Percentiles rank a stretch among this genome's conserved stretches.
Conservation (phyloP, 306 rosid genomes). For the Corylus avellana region DNA sequence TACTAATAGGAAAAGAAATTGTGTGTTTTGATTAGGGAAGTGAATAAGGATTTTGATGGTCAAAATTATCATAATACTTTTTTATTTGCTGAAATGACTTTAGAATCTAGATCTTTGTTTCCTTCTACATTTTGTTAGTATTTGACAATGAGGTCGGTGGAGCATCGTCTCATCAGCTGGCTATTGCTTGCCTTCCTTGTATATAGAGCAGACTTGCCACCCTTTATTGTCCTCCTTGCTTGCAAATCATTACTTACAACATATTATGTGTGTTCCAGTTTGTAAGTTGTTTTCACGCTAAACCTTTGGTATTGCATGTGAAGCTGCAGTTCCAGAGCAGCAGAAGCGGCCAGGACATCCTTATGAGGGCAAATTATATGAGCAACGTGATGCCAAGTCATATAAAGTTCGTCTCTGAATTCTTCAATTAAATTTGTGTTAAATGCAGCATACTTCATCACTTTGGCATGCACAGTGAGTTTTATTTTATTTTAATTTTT, state of each 20-base stretch:
- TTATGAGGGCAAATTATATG: constrained; percentile 66
- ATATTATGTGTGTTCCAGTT: neutral
- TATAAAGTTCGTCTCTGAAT: constrained; percentile 64
- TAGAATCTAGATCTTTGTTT: neutral
- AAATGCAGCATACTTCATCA: constrained; percentile 5
- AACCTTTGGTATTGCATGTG: constrained; percentile 30
- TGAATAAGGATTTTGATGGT: neutral
- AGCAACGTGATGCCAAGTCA: constrained; percentile 67
- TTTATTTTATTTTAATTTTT: no score
- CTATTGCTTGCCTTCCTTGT: neutral
- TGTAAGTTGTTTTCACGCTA: constrained; percentile 29
- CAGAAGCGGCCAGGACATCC: constrained; percentile 69
- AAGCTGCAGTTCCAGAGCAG: constrained; percentile 67
- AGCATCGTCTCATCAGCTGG: neutral
- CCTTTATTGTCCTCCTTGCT: neutral
- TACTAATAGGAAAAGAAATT: neutral
- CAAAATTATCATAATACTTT: neutral
- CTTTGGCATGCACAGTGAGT: constrained; percentile 10
- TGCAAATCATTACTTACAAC: constrained; percentile 1
- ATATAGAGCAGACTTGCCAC: neutral
- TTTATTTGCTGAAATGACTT: neutral
- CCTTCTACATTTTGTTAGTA: neutral
- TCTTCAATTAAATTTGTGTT: constrained; percentile 24
- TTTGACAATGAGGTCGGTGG: neutral
- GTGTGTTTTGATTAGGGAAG: neutral